Base-by-base conservation (phyloP, 2,329 filamentous ascomycete species). In the Raffaelea deltoideospora region DNA sequence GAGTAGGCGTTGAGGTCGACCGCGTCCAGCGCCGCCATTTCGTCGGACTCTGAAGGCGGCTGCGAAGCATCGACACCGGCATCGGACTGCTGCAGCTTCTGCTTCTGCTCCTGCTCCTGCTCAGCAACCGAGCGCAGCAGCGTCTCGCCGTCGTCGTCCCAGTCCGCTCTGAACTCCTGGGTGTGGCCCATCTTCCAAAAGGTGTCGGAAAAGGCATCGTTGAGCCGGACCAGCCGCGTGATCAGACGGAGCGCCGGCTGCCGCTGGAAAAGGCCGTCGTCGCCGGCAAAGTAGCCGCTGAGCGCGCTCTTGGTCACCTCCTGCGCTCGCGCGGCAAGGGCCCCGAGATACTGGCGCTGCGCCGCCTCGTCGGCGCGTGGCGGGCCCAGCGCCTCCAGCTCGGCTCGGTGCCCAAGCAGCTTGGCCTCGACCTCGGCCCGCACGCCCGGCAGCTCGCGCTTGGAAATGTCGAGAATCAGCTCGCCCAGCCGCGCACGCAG, bases 381-480 rank as follows among this genome's bases (percentile, higher is more conserved):
- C 10, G 47, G 40, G 0, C 61, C 59, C 45, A 64, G 48, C 0
- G 15, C 41, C 0, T 52, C 37, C 3, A 59, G 47, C 0, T 42
- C 31, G 0, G 20, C 19, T 1, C 43, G 31, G 8, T 43, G 41
- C 0, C 36, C 32, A 41, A 1, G 41, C 2, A 51, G 46, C 1
- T 35, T 37, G 0, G 31, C n/a, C 0, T 24, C 19, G 9, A 59
- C 45, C 2, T 63, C 57, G 0, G 28, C 28, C 2, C 50, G 49
- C 1, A 63, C 53, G 13, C 54, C 50, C 0, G 57, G 57, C 1
- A 62, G 53, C 37, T 59, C 45, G 43, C 49, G 34, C 18, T 57
- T 60, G 7, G 62, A 59, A 0, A 64, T 51, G 1, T 63, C 54
- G 23, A 54, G 49, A 0, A 67, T 49, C 0, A 69, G 53, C 0